Evolutionary conservation across 2,329 filamentous ascomycete genomes (phyloP).

Genomic region (Calonectria ilicicola): DNA sequence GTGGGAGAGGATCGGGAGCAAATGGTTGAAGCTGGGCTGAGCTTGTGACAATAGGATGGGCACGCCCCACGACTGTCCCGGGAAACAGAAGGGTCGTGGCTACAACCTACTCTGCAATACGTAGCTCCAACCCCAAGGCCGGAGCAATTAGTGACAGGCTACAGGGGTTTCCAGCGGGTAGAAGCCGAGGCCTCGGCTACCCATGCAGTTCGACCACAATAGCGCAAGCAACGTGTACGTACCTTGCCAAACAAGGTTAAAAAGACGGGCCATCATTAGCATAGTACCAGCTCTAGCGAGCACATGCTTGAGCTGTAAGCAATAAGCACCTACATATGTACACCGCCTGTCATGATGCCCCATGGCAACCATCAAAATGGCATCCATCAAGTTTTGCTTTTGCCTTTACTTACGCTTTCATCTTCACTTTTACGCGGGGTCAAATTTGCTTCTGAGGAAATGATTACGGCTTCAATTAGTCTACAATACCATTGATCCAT

Average conservation of each 20-base stretch:
- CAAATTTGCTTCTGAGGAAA: background rate
- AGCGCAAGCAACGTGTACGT: background rate
- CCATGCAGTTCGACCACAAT: background rate
- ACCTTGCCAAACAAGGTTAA: slow-evolving; percentile 22
- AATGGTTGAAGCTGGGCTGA: background rate
- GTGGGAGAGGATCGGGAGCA: background rate
- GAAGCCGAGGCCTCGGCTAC: background rate
- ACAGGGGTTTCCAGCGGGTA: slow-evolving; percentile 2
- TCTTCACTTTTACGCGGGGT: background rate
- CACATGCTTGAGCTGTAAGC: background rate
- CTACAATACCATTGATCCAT: slow-evolving; percentile 26
- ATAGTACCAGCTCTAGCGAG: background rate
- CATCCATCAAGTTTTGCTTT: too few species aligned
- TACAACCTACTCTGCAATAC: background rate
- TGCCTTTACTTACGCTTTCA: too few species aligned
- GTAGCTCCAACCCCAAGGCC: background rate
- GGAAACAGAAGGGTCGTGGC: background rate
- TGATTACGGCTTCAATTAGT: slow-evolving; percentile 26
- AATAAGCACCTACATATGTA: background rate
- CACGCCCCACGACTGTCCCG: background rate
- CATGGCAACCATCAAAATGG: background rate
- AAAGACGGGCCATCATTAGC: slow-evolving; percentile 10
- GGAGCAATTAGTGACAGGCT: background rate
- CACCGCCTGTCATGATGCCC: background rate
- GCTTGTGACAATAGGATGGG: background rate